Percentiles rank a stretch among this genome's conserved stretches.
phyloP scores from a whole-genome alignment of 257 asterid genomes.

The Solanum bukasovii region DNA sequence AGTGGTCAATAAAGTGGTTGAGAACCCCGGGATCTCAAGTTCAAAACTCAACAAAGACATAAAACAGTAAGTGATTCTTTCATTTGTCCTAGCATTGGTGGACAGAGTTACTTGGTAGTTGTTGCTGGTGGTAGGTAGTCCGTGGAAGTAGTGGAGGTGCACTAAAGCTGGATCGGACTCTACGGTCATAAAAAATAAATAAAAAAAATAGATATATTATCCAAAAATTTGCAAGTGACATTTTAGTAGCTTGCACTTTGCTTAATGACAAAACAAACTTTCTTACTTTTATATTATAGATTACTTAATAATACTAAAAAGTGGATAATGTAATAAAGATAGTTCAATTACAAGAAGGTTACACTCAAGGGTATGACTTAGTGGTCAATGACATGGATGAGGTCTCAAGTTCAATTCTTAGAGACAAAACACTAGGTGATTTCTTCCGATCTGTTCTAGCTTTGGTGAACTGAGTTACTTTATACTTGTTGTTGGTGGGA shows the following conservation, averaged over 20 bases:
- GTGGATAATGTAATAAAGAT: not conserved
- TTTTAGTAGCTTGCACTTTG: not conserved
- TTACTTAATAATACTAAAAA: no score
- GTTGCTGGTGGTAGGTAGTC: not conserved
- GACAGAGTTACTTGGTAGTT: not conserved
- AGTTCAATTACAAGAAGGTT: not conserved
- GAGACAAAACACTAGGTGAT: not conserved
- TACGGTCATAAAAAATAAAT: not conserved
- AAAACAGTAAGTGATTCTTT: not conserved
- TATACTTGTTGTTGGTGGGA: not conserved
- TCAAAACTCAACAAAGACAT: no score
- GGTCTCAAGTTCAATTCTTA: not conserved
- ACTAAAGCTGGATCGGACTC: not conserved
- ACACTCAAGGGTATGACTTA: no score
- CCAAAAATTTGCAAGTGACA: not conserved
- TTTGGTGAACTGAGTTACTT: not conserved
- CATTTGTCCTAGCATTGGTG: not conserved
- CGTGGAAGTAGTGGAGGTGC: not conserved
- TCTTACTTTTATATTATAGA: not conserved
- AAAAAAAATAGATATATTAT: no score
- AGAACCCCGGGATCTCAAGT: no score
- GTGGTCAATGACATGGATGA: not conserved
- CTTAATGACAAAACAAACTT: not conserved
- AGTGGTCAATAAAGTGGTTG: not conserved
- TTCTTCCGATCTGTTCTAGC: not conserved